Base-by-base conservation (phyloP, 164 flowering plant species). In the Berberis thunbergii region DNA sequence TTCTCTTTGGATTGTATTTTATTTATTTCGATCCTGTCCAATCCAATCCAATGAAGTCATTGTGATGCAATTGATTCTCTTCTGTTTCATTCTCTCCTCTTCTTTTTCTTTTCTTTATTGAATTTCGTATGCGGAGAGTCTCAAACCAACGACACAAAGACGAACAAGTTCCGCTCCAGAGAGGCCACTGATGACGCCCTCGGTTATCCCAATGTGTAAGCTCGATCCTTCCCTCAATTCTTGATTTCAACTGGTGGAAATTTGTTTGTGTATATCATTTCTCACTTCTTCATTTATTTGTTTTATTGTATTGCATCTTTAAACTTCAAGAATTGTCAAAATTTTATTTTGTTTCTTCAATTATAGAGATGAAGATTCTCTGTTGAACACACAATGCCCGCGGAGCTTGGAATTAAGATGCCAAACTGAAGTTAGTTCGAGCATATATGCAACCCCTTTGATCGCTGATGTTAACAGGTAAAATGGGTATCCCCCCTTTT, bases 371-470 rank as follows among this genome's bases (percentile, higher is more conserved):
- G 99, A 95, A 77, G 88, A 86, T 70, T 84, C 81, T 12, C 68
- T 95, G 79, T 74, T 89, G 84, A 91, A 89, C 71, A 72, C 96
- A 8, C 80, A 83, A 71, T 95, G 99, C 75, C 97, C 99, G 45
- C 81, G 68, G 69, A 77, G 86, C 75, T 81, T 95, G 81, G 99
- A 95, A 78, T 74, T 95, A 6, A 82, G 99, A 78, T 91, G 99
- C 97, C 92, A 95, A 75, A 77, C 96, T 0, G 99, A 95, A 79
- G 97, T 91, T 53, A 89, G 94, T 73, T 95, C 99, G 61, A 95
- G 99, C 77, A 81, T 95, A 38, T 91, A 91, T 64, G 97, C 99
- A 4, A 74, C 92, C 45, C 99, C 99, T 6, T 78, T 95, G 80
- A 80, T 95, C 59, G 97, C 99, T 12, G 99, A 95, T 75, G 83